These are phyloP conservation scores for Fusarium poae DNA, from an alignment of 2,329 filamentous ascomycete genomes.

Conservation along the genomic window DNA sequence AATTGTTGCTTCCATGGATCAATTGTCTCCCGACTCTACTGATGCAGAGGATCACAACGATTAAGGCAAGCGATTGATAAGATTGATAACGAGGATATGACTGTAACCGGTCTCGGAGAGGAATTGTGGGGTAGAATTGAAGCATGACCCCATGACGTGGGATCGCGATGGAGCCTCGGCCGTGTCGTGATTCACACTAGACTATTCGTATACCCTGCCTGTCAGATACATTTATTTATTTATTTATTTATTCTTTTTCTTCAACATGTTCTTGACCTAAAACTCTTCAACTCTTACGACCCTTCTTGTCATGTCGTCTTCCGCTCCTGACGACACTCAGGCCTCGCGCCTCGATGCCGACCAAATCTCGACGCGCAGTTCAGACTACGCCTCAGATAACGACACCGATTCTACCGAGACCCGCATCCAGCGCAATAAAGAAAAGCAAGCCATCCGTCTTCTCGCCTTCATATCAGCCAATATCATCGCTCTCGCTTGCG, in stretches of 20 bases:
- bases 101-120: conserved; percentile 33
- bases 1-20: rapidly evolving
- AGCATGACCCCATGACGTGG: conserved; percentile 42
- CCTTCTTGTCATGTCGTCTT: conserved; percentile 39
- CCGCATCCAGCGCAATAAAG: conserved; percentile 44
- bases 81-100: conserved; percentile 6
- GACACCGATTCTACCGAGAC: conserved; percentile 40
- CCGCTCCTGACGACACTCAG: conserved; percentile 34
- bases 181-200: conserved; percentile 33
- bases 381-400: conserved; percentile 41
- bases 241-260: neutral
- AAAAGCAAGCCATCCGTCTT: conserved; percentile 55
- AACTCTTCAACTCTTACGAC: neutral
- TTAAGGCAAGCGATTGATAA: conserved; percentile 8
- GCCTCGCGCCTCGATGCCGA: conserved; percentile 44
- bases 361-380: conserved; percentile 43
- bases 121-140: conserved; percentile 17
- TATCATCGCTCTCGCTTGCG: conserved; percentile 78
- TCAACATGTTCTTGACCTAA: conserved; percentile 28
- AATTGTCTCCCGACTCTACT: neutral
- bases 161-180: conserved; percentile 32
- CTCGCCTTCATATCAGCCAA: conserved; percentile 68
- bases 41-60: neutral
- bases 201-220: neutral
- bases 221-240: conserved; percentile 1